These are phyloP conservation scores for Quercus phellos DNA, from an alignment of 331 rosid species.

Conservation along the genomic window DNA sequence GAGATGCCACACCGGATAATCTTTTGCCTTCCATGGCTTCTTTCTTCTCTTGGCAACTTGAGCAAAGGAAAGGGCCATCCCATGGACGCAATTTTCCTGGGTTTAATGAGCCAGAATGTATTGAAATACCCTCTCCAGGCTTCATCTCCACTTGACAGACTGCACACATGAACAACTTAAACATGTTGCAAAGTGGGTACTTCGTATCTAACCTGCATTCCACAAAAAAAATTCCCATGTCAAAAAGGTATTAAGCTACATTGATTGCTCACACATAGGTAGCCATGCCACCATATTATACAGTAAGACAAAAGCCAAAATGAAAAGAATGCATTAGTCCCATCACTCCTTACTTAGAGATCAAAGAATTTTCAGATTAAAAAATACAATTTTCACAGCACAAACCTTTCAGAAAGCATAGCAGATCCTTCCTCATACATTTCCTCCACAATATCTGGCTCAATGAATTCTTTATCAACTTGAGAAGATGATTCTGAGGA, in stretches of 20 bases:
- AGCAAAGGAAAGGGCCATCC: constrained; percentile 98
- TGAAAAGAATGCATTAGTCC: neutral
- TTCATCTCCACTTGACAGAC: constrained; percentile 91
- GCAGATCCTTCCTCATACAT: constrained; percentile 96
- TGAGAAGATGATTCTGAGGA: constrained; percentile 66
- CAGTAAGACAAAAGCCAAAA: neutral
- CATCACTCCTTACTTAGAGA: neutral
- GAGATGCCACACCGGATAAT: constrained; percentile 38
- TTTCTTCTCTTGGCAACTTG: constrained; percentile 93
- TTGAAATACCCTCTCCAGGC: constrained; percentile 92
- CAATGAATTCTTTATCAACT: constrained; percentile 62
- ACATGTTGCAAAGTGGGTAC: constrained; percentile 98
- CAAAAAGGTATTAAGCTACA: constrained; percentile 1
- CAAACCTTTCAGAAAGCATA: constrained; percentile 89
- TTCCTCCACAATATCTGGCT: constrained; percentile 80
- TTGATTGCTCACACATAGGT: neutral
- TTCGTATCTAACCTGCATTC: constrained; percentile 80
- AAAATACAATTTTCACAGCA: constrained; percentile 21
- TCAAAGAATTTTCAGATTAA: neutral
- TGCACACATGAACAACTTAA: constrained; percentile 87
- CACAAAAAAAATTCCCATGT: constrained; percentile 24
- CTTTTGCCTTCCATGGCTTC: constrained; percentile 99
- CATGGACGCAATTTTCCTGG: constrained; percentile 78
- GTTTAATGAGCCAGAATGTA: constrained; percentile 59
- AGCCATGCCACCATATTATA: neutral